A percentile compares a stretch with the other conserved stretches of the same genome.
These are phyloP conservation scores for Fraxinus sp. DNA, from an alignment of 305 asterid genomes.

Conservation along the genomic window DNA sequence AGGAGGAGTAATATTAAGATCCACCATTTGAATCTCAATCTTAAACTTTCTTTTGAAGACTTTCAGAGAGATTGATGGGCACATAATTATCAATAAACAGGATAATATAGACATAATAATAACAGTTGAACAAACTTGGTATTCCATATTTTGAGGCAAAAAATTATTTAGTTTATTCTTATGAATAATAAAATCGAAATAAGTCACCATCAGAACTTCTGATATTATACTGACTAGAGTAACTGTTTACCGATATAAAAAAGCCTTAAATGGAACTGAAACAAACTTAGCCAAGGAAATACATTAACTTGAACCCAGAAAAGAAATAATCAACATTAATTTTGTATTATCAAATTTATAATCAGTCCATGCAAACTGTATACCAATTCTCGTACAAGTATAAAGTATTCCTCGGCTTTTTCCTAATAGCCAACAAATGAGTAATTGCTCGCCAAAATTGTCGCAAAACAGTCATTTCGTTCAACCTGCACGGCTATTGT, in stretches of 20 bases:
- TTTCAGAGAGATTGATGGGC: neutral
- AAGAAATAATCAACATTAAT: neutral
- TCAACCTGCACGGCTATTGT: neutral
- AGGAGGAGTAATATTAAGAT: neutral
- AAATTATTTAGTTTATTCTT: neutral
- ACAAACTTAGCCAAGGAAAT: neutral
- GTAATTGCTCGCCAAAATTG: neutral
- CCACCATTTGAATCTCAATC: neutral
- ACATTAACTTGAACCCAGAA: neutral
- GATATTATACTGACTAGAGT: neutral
- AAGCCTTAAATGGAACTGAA: neutral
- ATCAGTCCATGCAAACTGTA: neutral
- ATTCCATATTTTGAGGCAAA: neutral
- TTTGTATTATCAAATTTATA: neutral
- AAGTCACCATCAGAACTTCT: neutral
- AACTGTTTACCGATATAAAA: neutral
- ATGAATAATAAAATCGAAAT: neutral
- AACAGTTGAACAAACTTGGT: neutral
- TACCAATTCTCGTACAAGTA: neutral
- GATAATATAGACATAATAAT: neutral
- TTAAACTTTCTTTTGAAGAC: neutral
- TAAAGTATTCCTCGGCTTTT: neutral
- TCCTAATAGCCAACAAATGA: neutral
- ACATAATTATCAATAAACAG: neutral
- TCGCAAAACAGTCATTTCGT: neutral